Conservation (phyloP, 371 early-diverging fungal genomes). For the Mortierella sp. region DNA sequence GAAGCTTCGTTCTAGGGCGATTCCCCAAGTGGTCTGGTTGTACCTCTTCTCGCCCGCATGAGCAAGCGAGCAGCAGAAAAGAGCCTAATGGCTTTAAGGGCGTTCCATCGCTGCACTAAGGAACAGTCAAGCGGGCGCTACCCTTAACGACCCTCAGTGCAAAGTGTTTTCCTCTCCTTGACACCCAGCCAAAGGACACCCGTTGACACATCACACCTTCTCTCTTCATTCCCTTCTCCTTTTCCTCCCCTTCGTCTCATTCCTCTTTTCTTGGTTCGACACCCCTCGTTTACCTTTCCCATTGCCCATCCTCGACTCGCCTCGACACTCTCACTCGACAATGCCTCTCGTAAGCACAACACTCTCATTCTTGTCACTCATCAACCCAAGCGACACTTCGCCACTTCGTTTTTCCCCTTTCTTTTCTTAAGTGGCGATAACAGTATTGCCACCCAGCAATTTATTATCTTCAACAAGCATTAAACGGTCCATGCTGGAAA, state of each 20-base stretch:
- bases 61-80: no score
- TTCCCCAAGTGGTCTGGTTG: no score
- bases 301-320: background rate
- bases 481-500: background rate
- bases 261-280: background rate
- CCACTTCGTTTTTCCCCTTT: background rate
- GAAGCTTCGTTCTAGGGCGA: no score
- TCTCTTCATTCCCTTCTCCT: conserved; percentile 5
- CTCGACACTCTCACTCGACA: conserved; percentile 10
- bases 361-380: background rate
- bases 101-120: no score
- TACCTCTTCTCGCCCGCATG: no score
- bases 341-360: conserved; percentile 52
- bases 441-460: background rate
- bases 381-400: conserved; percentile 3
- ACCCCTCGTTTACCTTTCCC: conserved; percentile 1
- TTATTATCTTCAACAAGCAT: background rate
- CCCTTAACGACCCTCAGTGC: no score
- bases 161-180: no score
- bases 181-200: background rate
- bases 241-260: background rate
- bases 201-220: background rate
- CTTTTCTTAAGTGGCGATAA: background rate
- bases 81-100: no score
- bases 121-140: no score